These are phyloP conservation scores for Aspergillus pseudoglaucus DNA, from an alignment of 2,329 filamentous ascomycete genomes.

Conservation along the genomic window DNA sequence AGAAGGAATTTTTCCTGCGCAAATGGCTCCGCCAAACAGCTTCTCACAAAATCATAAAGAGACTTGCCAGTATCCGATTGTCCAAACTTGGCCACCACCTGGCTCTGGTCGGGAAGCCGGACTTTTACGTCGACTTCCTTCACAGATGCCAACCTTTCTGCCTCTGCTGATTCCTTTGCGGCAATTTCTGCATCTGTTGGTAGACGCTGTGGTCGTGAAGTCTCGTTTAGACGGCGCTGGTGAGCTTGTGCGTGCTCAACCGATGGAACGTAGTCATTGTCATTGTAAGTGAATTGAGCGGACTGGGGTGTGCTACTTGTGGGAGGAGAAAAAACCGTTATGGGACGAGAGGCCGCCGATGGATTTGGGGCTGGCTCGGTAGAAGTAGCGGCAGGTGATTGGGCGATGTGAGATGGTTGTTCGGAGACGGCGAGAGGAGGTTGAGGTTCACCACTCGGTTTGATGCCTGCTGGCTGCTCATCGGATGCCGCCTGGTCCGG, in stretches of 20 bases:
- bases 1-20: constrained; percentile 64
- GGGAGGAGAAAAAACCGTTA: constrained; percentile 73
- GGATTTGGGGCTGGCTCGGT: constrained; percentile 16
- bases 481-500: constrained; percentile 9
- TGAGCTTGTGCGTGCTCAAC: constrained; percentile 78
- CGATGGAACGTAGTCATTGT: constrained; percentile 72
- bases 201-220: constrained; percentile 72
- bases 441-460: background rate
- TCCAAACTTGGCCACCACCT: constrained; percentile 65
- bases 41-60: constrained; percentile 68
- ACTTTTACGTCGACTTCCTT: constrained; percentile 68
- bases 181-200: constrained; percentile 76
- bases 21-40: constrained; percentile 56
- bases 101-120: constrained; percentile 80
- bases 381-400: constrained; percentile 8
- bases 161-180: constrained; percentile 59
- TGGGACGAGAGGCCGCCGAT: constrained; percentile 39
- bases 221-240: constrained; percentile 66
- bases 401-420: constrained; percentile 8
- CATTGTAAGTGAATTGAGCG: constrained; percentile 59
- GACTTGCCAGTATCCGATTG: constrained; percentile 61
- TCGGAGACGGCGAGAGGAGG: constrained; percentile 5
- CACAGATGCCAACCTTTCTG: constrained; percentile 59
- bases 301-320: constrained; percentile 67
- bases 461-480: constrained; percentile 2